These are phyloP conservation scores for Paecilomyces sp. DNA, from an alignment of 2,329 filamentous ascomycete genomes.

Conservation along the genomic window DNA sequence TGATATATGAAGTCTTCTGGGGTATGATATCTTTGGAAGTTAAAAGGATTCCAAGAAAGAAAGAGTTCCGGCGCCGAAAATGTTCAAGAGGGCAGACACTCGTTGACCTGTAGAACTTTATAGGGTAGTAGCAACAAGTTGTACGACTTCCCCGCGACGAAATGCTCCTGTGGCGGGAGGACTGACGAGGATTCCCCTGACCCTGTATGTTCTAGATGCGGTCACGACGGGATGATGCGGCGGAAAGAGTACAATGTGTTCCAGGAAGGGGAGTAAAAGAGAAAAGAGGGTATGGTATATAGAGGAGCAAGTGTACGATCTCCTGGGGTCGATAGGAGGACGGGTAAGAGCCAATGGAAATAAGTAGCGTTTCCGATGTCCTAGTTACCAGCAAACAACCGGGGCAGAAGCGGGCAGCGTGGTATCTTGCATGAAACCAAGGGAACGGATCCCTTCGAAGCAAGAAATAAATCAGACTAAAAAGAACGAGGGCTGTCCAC, in stretches of 20 bases:
- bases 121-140: not conserved
- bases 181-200: not conserved
- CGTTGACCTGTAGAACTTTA: not conserved
- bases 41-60: not conserved
- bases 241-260: not conserved
- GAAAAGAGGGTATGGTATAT: not conserved
- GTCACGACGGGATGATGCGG: not conserved
- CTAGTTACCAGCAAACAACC: not conserved
- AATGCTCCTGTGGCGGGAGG: not conserved
- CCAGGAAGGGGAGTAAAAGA: not conserved
- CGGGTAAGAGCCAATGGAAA: not conserved
- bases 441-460: not conserved
- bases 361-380: not conserved
- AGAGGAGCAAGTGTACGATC: not conserved
- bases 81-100: not conserved
- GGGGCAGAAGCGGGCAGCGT: not conserved
- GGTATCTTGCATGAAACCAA: not conserved
- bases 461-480: not conserved
- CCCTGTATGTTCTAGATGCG: not conserved
- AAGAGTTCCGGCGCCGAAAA: not conserved
- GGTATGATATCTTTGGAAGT: not conserved
- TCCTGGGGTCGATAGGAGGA: not conserved
- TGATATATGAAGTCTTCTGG: not conserved
- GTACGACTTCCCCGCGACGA: conserved; percentile 1
- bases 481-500: not conserved